These are phyloP conservation scores for Ogataea nitratoaversa DNA, from an alignment of 805 yeast species.

Conservation along the genomic window DNA sequence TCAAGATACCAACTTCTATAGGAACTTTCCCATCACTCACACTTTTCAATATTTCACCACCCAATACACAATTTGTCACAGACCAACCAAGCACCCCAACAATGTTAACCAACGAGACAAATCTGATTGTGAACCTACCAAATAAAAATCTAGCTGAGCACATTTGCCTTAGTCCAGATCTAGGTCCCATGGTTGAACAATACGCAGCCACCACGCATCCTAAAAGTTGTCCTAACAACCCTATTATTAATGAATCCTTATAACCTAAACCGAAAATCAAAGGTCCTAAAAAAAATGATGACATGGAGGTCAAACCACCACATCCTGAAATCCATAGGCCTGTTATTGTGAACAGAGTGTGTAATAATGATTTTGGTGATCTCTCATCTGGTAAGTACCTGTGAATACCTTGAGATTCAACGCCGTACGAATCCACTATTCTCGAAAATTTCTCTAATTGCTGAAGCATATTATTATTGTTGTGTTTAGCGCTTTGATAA, in stretches of 20 bases:
- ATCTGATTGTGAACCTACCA: conserved; percentile 82
- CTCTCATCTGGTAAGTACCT: conserved; percentile 62
- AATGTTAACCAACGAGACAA: conserved; percentile 67
- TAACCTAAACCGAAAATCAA: conserved; percentile 66
- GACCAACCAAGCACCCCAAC: conserved; percentile 89
- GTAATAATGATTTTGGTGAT: conserved; percentile 11
- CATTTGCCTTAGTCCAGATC: conserved; percentile 88
- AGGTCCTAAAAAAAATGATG: conserved; percentile 76
- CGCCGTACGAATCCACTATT: conserved; percentile 51
- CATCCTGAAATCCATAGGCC: conserved; percentile 85
- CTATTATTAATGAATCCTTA: conserved; percentile 56
- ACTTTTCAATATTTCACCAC: conserved; percentile 75
- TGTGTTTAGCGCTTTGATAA: not conserved
- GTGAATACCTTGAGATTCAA: conserved; percentile 78
- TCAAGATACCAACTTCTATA: conserved; percentile 67
- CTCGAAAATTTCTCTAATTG: conserved; percentile 20
- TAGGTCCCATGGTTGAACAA: conserved; percentile 83
- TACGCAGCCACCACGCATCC: conserved; percentile 81
- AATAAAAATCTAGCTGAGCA: conserved; percentile 74
- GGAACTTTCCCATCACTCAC: conserved; percentile 66
- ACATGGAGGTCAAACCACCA: conserved; percentile 87
- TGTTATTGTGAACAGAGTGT: conserved; percentile 39
- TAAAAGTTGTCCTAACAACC: conserved; percentile 55
- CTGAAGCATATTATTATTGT: conserved; percentile 4
- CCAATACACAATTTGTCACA: conserved; percentile 84